Evolutionary conservation across 2,329 filamentous ascomycete genomes (phyloP), one percentile per base, ranked within the genome.

Genomic region (Fusarium staphyleae): DNA sequence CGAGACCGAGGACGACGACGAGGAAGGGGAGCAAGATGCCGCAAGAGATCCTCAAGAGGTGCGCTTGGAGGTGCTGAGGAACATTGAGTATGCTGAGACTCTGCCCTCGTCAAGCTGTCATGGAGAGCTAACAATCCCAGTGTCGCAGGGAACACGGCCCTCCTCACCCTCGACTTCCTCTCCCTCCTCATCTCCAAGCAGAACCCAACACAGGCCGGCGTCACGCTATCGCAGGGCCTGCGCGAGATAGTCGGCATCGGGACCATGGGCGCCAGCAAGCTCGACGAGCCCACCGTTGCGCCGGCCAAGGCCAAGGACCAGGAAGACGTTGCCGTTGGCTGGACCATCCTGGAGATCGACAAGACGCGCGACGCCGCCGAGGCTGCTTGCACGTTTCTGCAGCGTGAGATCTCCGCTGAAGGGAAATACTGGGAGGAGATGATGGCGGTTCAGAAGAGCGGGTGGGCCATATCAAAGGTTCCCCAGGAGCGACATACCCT

Each of bases 361-460:
- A 83, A 84, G 28, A 87, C 89, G 3, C 87, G 91, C 1, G 87
- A 90, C 64, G 87, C 87, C 29, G 82, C 96, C 16, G 76, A 91
- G 12, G 81, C 85, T 9, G 88, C 92, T 4, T 88, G 90, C 0
- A 80, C 82, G 19, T 82, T 90, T 33, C 75, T 99, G 11, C 84
- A 91, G 64, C 83, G 82, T 10, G 93, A 96, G 71, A 88, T 96
- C 28, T 81, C 84, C 9, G 84, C 86, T 24, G 95, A 99, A 76
- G 87, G 87, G 2, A 87, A 83, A 65, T 99, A 96, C 72, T 99
- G 95, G 95, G 83, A 89, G 48, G 88, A 96, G 65, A 83, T 98
- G 3, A 77, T 96, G 39, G 84, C 86, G 9, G 86, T 98, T 36
- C 91, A 88, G 60, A 85, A 91, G 62, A 87, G 87, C 48, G 92